Conservation (phyloP, 2,329 filamentous ascomycete species). For the Trichothecium roseum region DNA sequence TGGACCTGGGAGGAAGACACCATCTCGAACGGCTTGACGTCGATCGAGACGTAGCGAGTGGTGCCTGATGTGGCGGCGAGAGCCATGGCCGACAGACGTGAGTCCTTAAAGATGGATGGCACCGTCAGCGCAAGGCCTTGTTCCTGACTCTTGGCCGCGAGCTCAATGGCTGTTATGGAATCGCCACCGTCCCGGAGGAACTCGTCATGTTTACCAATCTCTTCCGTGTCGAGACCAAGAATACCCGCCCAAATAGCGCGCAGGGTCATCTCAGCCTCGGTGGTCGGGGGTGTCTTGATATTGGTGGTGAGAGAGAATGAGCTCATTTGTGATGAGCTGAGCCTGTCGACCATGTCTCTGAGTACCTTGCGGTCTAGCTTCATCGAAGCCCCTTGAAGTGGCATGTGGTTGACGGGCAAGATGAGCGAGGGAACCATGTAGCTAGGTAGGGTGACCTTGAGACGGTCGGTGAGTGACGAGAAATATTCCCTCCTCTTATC, state of each 20-base stretch:
- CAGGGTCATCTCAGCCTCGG: constrained; percentile 7
- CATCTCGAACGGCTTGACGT: background rate
- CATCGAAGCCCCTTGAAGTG: constrained; percentile 9
- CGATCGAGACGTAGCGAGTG: background rate
- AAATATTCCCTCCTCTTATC: background rate
- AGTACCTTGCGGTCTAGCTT: constrained; percentile 3
- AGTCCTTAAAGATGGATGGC: too few species aligned
- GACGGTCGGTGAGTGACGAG: background rate
- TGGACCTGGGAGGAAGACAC: background rate
- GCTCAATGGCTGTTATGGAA: constrained; percentile 31
- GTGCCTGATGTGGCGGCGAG: background rate
- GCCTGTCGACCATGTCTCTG: background rate
- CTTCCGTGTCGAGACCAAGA: constrained; percentile 14
- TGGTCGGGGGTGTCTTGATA: constrained; percentile 6
- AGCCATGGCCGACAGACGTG: background rate
- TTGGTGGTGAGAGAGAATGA: background rate
- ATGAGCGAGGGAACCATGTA: constrained; percentile 33
- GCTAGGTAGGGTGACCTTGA: constrained; percentile 9
- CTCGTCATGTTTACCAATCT: constrained; percentile 13
- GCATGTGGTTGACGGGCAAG: constrained; percentile 27
- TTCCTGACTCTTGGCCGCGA: constrained; percentile 18
- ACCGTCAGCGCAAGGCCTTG: too few species aligned
- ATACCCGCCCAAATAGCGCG: constrained; percentile 18
- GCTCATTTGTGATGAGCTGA: background rate
- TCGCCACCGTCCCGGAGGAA: constrained; percentile 23